Evolutionary conservation across 2,329 filamentous ascomycete species (phyloP), one percentile per base, ranked within the genome.

Genomic region (Corinectria fuckeliana): DNA sequence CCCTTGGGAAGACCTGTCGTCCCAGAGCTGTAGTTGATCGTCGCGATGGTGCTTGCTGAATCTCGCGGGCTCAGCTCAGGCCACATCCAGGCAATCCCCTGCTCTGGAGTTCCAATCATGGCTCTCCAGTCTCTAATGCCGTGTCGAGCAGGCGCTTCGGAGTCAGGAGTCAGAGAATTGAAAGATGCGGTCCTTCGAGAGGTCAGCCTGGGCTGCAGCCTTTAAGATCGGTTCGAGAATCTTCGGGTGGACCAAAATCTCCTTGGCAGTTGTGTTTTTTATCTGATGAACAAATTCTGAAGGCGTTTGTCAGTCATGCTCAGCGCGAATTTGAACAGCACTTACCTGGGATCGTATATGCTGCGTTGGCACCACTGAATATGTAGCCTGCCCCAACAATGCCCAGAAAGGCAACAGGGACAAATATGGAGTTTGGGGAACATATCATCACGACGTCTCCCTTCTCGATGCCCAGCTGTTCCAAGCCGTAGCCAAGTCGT

Each of bases 351-450:
- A 78, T 72, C 1, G 81, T 84, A 63, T 83, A 85, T 9, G 75
- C 74, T 13, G 83, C 82, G 65, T 85, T 86, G 4, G 79, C 81
- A 18, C 82, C 83, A 50, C 79, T 85, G 71, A 86, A 87, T 20
- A 82, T 77, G 58, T 76, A 80, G 3, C 82, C 82, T 20, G 78
- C 77, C 0, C 83, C 84, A 1, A 84, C 79, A 36, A 83, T 79
- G 3, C 81, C 83, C 5, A 85, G 73, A 65, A 84, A 86, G 13
- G 81, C 80, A 4, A 81, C 80, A 0, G 83, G 83, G 1, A 86
- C 78, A 62, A 82, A 84, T 36, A 86, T 80, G 61, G 85, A 81
- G 66, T 86, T 86, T 2, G 80, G 78, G 0, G 81, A 81, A 65
- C 81, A 83, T 41, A 85, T 77, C 76, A 86, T 77, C 28, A 84